Evolutionary conservation across 129 eudicot genomes (phyloP).

Genomic region (Saposhnikovia divaricata): DNA sequence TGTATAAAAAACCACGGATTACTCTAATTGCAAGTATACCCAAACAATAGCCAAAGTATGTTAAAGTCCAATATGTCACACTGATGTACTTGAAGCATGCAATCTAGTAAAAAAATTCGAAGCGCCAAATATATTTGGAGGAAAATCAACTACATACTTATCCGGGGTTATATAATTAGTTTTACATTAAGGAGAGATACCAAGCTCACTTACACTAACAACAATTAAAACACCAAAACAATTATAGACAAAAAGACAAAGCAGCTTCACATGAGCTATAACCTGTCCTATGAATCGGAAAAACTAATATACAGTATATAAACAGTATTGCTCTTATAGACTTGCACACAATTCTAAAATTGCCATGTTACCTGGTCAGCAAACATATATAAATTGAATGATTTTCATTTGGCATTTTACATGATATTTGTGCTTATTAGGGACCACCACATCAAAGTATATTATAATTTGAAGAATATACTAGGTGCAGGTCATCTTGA

Average conservation of each 20-base stretch:
- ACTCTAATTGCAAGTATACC: background rate
- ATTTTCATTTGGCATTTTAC: background rate
- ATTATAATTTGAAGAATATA: background rate
- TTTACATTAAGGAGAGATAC: background rate
- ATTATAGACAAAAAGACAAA: background rate
- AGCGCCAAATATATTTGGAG: background rate
- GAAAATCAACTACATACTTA: background rate
- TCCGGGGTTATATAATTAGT: background rate
- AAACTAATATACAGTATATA: background rate
- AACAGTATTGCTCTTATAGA: background rate
- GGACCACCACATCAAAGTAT: background rate
- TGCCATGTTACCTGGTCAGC: background rate
- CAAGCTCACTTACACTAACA: background rate
- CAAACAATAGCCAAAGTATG: conserved; percentile 7
- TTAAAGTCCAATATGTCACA: conserved; percentile 11
- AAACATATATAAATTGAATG: background rate
- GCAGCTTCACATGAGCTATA: background rate
- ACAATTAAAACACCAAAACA: background rate
- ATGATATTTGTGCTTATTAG: background rate
- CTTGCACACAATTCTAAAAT: background rate
- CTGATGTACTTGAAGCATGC: conserved; percentile 1
- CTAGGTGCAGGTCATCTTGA: background rate
- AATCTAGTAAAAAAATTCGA: background rate
- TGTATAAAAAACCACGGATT: conserved; percentile 21
- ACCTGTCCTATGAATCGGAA: background rate